A percentile compares a stretch with the other conserved stretches of the same genome.
Evolutionary conservation across 2,329 filamentous ascomycete species (phyloP).

Genomic region (Claviceps monticola): DNA sequence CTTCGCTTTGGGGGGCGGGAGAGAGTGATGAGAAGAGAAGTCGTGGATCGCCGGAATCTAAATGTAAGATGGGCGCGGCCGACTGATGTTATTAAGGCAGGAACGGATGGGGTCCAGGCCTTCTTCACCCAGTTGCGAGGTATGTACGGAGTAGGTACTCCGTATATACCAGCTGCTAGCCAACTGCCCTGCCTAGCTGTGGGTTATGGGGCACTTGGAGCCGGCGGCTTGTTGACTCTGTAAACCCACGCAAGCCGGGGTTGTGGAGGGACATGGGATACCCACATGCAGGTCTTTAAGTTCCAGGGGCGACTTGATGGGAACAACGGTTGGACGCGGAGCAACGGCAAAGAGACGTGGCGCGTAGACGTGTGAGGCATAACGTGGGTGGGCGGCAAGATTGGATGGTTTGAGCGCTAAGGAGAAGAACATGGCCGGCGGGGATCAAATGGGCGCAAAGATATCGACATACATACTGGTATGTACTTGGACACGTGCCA

Average conservation of each 20-base stretch:
- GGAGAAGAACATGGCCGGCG: not conserved
- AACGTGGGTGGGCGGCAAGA: not conserved
- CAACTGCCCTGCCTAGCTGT: not conserved
- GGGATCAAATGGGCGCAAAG: not conserved
- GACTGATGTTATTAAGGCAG: conserved; percentile 4
- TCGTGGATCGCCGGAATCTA: not conserved
- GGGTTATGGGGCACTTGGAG: not conserved
- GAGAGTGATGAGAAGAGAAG: not conserved
- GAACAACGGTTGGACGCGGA: not conserved
- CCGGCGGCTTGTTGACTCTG: not conserved
- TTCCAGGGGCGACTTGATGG: not conserved
- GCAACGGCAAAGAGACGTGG: not conserved
- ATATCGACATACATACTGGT: not conserved
- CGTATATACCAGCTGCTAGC: not conserved
- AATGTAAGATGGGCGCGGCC: not conserved
- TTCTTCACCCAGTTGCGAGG: not conserved
- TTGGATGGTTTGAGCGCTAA: not conserved
- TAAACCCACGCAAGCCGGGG: not conserved
- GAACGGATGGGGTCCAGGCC: not conserved
- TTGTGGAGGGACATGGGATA: not conserved
- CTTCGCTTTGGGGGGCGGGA: not conserved
- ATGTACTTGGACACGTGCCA: not conserved
- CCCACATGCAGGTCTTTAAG: not conserved
- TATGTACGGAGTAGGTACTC: not conserved
- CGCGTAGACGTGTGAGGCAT: not conserved